Percentiles rank a stretch among this genome's conserved stretches.
phyloP scores from a whole-genome alignment of 2,329 filamentous ascomycete species.

The Monilinia fructicola region DNA sequence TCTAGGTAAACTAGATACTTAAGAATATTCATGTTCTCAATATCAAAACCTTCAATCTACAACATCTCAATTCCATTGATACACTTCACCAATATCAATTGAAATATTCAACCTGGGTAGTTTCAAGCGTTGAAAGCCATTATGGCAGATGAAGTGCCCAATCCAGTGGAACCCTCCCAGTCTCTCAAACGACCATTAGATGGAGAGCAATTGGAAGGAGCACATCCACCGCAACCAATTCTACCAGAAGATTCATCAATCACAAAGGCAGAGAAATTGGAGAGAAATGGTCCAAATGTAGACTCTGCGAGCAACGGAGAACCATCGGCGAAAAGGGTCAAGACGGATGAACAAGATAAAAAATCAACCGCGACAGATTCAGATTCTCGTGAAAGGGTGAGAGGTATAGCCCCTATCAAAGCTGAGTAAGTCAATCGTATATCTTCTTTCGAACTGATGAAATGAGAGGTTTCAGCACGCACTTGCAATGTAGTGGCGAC shows the following conservation, averaged over 20 bases:
- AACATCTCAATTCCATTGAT: not conserved
- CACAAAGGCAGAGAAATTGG: conserved; percentile 39
- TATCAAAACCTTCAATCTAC: not conserved
- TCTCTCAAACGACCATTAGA: conserved; percentile 37
- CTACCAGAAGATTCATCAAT: conserved; percentile 37
- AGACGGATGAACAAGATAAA: conserved; percentile 40
- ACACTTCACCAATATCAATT: not conserved
- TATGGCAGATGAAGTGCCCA: conserved; percentile 31
- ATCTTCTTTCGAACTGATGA: not conserved
- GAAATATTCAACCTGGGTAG: too few species aligned
- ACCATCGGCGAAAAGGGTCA: conserved; percentile 33
- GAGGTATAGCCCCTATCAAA: conserved; percentile 40
- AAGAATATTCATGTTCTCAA: not conserved
- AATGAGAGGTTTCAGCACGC: not conserved
- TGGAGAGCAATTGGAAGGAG: conserved; percentile 27
- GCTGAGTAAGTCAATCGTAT: conserved; percentile 35
- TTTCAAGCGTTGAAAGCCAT: not conserved
- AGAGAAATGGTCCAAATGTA: conserved; percentile 31
- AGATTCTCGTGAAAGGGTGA: conserved; percentile 36
- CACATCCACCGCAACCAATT: conserved; percentile 33
- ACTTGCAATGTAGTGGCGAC: conserved; percentile 3
- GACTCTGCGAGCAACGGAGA: conserved; percentile 30
- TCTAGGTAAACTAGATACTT: not conserved
- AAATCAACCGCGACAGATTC: conserved; percentile 31
- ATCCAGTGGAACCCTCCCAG: conserved; percentile 32